A percentile compares a stretch with the other conserved stretches of the same genome.
These are phyloP conservation scores for Phialocephala sp. DNA, from an alignment of 2,329 filamentous ascomycete genomes.

Conservation along the genomic window DNA sequence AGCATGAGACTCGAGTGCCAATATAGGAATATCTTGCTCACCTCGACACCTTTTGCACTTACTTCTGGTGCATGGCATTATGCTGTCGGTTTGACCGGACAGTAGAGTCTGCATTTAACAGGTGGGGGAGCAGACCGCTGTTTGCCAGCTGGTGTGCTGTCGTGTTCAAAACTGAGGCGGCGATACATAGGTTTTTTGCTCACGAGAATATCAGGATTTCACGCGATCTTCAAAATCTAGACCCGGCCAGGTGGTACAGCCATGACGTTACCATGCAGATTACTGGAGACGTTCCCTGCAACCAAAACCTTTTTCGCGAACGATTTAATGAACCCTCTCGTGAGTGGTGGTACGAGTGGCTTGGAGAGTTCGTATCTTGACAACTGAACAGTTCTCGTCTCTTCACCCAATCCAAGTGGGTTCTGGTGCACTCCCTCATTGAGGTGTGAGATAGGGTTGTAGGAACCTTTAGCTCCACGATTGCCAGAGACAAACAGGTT, in stretches of 20 bases:
- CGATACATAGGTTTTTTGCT: slow-evolving; percentile 22
- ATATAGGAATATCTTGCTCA: neutral
- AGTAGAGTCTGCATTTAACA: neutral
- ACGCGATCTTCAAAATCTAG: slow-evolving; percentile 7
- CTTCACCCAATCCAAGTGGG: too few relatives aligned
- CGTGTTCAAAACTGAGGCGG: slow-evolving; percentile 1
- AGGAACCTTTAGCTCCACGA: too few relatives aligned
- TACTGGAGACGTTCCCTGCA: neutral
- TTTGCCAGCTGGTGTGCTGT: neutral
- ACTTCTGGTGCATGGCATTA: neutral
- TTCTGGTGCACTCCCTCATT: too few relatives aligned
- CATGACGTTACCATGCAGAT: slow-evolving; percentile 7
- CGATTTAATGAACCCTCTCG: neutral
- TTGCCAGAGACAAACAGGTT: too few relatives aligned
- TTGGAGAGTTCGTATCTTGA: neutral
- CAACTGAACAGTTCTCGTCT: neutral
- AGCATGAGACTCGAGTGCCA: slow-evolving; percentile 4
- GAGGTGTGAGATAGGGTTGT: too few relatives aligned
- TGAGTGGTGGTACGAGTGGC: neutral
- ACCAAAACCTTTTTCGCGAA: neutral
- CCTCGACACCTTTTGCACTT: neutral
- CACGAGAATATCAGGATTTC: slow-evolving; percentile 16
- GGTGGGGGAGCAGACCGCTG: neutral
- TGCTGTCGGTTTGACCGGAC: neutral
- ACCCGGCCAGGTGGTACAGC: neutral